A percentile compares a stretch with the other conserved stretches of the same genome.
Evolutionary conservation across 2,329 filamentous ascomycete genomes (phyloP).

Genomic region (Westerdykella sp.): DNA sequence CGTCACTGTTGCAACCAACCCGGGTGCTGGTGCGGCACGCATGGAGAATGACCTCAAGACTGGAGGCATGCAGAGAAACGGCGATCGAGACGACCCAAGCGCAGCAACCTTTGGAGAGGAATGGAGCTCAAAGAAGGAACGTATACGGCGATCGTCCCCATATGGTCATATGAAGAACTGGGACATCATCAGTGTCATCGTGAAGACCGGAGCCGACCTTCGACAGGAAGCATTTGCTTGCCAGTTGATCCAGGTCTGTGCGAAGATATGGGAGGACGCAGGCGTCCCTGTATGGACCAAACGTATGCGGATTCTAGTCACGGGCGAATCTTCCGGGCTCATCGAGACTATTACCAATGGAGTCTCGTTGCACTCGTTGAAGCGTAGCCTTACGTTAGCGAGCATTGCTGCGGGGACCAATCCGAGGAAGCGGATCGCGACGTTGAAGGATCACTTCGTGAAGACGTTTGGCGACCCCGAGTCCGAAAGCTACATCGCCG

Average conservation of each 20-base stretch:
- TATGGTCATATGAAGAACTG: slow-evolving; percentile 89
- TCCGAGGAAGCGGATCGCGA: slow-evolving; percentile 68
- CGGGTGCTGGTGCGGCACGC: slow-evolving; percentile 67
- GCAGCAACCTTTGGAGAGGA: slow-evolving; percentile 82
- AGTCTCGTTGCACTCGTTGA: slow-evolving; percentile 78
- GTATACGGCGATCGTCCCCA: slow-evolving; percentile 73
- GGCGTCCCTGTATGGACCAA: slow-evolving; percentile 78
- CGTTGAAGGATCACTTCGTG: slow-evolving; percentile 72
- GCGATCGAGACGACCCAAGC: slow-evolving; percentile 77
- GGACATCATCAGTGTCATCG: slow-evolving; percentile 80
- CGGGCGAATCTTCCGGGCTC: slow-evolving; percentile 74
- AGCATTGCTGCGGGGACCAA: slow-evolving; percentile 68
- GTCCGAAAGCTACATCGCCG: slow-evolving; percentile 62
- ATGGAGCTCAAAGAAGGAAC: slow-evolving; percentile 77
- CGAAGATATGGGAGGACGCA: slow-evolving; percentile 74
- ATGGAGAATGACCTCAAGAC: slow-evolving; percentile 91
- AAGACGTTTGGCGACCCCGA: slow-evolving; percentile 69
- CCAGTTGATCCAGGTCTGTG: slow-evolving; percentile 74
- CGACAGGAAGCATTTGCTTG: slow-evolving; percentile 82
- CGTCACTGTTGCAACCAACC: slow-evolving; percentile 49
- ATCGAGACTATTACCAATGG: slow-evolving; percentile 87
- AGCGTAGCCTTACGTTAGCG: slow-evolving; percentile 71
- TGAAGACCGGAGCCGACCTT: slow-evolving; percentile 78
- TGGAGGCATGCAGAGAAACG: slow-evolving; percentile 71
- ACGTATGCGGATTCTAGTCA: slow-evolving; percentile 79